phyloP scores from a whole-genome alignment of 2,329 filamentous ascomycete genomes.

The Ophiostoma populinum region DNA sequence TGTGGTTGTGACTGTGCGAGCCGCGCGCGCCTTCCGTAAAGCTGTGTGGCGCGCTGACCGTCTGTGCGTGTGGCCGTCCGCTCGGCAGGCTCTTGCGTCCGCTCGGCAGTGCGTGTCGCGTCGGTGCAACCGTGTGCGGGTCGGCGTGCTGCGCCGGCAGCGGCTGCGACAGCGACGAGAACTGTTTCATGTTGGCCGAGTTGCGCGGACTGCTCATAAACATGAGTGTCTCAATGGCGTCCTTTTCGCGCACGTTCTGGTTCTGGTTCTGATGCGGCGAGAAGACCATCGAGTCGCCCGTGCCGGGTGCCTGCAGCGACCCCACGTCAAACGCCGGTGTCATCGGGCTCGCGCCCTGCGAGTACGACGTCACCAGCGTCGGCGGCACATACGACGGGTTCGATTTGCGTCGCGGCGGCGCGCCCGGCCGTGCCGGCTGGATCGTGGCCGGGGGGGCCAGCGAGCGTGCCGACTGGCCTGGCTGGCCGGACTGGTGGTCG shows the following conservation, averaged over 20 bases:
- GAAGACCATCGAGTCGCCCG: constrained; percentile 38
- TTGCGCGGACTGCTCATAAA: constrained; percentile 71
- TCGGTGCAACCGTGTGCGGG: no score
- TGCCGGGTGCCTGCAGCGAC: constrained; percentile 16
- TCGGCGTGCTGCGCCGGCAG: constrained; percentile 18
- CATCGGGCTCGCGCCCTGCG: constrained; percentile 20
- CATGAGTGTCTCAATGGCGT: constrained; percentile 62
- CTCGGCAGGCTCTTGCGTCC: constrained; percentile 34
- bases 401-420: constrained; percentile 28
- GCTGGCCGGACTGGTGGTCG: no score
- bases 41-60: constrained; percentile 8
- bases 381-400: constrained; percentile 28
- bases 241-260: constrained; percentile 56
- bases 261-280: constrained; percentile 56
- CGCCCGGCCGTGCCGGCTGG: constrained; percentile 27
- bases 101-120: constrained; percentile 28
- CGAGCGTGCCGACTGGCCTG: constrained; percentile 10
- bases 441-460: constrained; percentile 39
- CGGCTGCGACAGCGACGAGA: constrained; percentile 25
- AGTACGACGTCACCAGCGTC: constrained; percentile 29
- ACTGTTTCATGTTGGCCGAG: constrained; percentile 44
- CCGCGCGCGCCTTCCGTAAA: no score
- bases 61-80: constrained; percentile 19
- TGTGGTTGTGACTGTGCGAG: no score
- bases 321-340: constrained; percentile 16